phyloP scores from a whole-genome alignment of 768 basidiomycete species.

The Tricholoma sp. region DNA sequence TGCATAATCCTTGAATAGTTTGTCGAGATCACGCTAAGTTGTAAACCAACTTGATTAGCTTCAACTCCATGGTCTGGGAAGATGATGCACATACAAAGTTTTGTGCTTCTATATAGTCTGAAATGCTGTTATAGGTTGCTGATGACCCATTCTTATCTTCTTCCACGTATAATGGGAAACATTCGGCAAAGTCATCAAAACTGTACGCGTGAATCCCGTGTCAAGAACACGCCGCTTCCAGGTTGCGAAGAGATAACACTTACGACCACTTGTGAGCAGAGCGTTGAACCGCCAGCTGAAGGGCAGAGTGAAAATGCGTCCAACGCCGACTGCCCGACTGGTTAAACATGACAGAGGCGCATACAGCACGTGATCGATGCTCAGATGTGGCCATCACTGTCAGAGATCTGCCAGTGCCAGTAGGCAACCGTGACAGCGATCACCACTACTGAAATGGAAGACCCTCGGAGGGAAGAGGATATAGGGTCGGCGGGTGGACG shows the following conservation, averaged over 20 bases:
- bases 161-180: constrained; percentile 61
- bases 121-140: constrained; percentile 60
- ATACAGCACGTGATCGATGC: constrained; percentile 11
- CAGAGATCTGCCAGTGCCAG: too few relatives aligned
- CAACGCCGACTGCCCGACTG: constrained; percentile 49
- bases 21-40: constrained; percentile 57
- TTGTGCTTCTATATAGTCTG: constrained; percentile 66
- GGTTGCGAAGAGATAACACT: constrained; percentile 14
- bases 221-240: background rate
- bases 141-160: constrained; percentile 60
- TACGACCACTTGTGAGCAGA: constrained; percentile 59
- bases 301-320: constrained; percentile 51
- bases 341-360: constrained; percentile 30
- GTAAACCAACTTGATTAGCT: background rate
- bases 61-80: background rate
- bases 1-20: constrained; percentile 62
- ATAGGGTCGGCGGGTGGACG: constrained; percentile 27
- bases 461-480: constrained; percentile 32
- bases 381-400: too few relatives aligned
- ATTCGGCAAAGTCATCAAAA: constrained; percentile 57
- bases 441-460: constrained; percentile 15
- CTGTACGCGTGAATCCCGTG: constrained; percentile 21
- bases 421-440: background rate
- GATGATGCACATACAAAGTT: constrained; percentile 37
- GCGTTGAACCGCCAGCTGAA: constrained; percentile 50